Evolutionary conservation across 176 grass and related monocot species (phyloP), one percentile per base, ranked within the genome.

Genomic region (Musa troglodytarum): DNA sequence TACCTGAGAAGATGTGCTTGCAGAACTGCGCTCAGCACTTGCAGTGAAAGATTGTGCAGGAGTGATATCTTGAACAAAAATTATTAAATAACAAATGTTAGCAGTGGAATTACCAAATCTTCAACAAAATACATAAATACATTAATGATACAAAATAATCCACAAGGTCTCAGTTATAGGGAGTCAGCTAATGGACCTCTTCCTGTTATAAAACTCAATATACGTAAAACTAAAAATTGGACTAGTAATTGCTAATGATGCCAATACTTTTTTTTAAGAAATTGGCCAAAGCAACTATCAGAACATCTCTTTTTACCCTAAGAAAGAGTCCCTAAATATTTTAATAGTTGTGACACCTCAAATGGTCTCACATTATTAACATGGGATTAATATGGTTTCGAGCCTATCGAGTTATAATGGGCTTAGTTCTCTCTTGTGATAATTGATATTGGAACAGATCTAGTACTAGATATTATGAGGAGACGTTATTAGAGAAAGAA

Each of bases 1-100:
- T 86, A 92, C 89, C 86, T 91, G 80, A 84, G 76, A 66, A 83
- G 80, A 56, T 67, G 54, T 73, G 43, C 17, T 85, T 66, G 64
- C 62, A 74, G 72, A 78, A 71, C 25, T 71, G 72, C 22, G 56
- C 77, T 73, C 81, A 68, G 34, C 28, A 21, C 50, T 68, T 9
- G 76, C 78, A 49, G 50, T n/a, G 69, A 88, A 70, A 61, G 79
- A 86, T 24, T 65, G 50, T 71, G 23, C 50, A 65, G 63, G 57
- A 22, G 74, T 85, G 85, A 54, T 83, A 82, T 81, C 95, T 84
- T 80, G 54, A 87, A 85, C 11, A 85, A 50, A 22, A 59, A 75
- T 28, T 75, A 53, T 77, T 66, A 24, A 73, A 72, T 59, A 74
- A 78, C 55, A 52, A 63, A 6, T 23, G 12, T 73, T 56, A 69